phyloP scores from a whole-genome alignment of 1,284 basidiomycete species.

The Gymnopus androsaceus region DNA sequence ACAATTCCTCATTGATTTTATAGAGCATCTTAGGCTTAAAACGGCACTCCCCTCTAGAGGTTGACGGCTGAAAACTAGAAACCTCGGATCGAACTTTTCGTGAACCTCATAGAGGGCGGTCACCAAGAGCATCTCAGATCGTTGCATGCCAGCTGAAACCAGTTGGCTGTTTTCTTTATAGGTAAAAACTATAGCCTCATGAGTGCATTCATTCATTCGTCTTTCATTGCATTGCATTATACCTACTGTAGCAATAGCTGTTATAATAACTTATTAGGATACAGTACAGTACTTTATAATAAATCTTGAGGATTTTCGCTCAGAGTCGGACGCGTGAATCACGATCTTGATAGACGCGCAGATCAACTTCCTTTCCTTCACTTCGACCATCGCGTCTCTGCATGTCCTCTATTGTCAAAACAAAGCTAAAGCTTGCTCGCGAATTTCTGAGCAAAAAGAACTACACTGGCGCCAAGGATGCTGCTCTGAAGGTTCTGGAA shows the following conservation, averaged over 20 bases:
- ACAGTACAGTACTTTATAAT: not conserved
- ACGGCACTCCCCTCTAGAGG: too few relatives aligned
- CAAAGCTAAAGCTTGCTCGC: conserved; percentile 80
- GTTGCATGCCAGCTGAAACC: not conserved
- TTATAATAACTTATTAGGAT: conserved; percentile 8
- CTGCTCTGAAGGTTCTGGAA: conserved; percentile 65
- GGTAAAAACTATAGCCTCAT: too few relatives aligned
- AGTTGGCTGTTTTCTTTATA: not conserved
- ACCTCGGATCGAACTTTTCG: too few relatives aligned
- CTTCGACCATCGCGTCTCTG: not conserved
- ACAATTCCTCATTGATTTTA: conserved; percentile 79
- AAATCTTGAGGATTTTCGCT: not conserved
- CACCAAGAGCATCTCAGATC: conserved; percentile 3
- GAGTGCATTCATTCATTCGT: not conserved
- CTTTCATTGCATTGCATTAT: not conserved
- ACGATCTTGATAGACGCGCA: too few relatives aligned
- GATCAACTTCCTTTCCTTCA: too few relatives aligned
- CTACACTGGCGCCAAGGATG: conserved; percentile 67
- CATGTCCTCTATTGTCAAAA: conserved; percentile 52
- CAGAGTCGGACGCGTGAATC: too few relatives aligned
- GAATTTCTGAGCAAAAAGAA: conserved; percentile 79
- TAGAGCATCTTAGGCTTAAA: too few relatives aligned
- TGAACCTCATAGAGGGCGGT: too few relatives aligned
- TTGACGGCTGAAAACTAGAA: too few relatives aligned
- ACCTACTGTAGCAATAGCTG: conserved; percentile 5